These are phyloP conservation scores for Talaromyces sp. DNA, from an alignment of 2,329 filamentous ascomycete genomes.

Conservation along the genomic window DNA sequence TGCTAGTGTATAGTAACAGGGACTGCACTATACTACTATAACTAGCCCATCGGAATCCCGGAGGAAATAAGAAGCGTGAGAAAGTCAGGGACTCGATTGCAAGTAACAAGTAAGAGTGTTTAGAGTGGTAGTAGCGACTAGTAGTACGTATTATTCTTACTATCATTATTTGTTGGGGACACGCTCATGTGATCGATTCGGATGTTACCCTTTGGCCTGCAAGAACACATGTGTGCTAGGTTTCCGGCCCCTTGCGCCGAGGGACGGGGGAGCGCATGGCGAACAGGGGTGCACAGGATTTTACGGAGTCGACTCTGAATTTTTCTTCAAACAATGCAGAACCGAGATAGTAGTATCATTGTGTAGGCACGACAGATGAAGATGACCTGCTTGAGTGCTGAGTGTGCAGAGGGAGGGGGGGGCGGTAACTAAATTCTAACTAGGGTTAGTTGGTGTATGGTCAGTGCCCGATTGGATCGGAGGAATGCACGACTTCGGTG, in stretches of 20 bases:
- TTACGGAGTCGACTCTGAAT: not conserved
- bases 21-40: not conserved
- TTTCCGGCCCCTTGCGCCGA: not conserved
- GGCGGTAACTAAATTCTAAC: not conserved
- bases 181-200: not conserved
- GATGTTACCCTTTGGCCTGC: not conserved
- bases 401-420: not conserved
- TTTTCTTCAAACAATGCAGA: not conserved
- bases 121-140: too few species aligned
- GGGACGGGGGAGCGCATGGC: not conserved
- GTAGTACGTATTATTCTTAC: not conserved
- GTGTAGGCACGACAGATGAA: not conserved
- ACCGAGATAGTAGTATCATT: not conserved
- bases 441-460: not conserved
- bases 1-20: not conserved
- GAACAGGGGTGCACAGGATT: not conserved
- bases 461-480: not conserved
- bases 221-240: not conserved
- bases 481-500: not conserved
- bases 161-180: not conserved
- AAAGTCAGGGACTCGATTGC: not conserved
- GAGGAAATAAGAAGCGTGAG: not conserved
- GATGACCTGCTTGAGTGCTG: not conserved
- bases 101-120: not conserved
- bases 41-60: not conserved